These are phyloP conservation scores for Elaeis oleifera DNA, from an alignment of 202 grass and related monocot genomes.

Conservation along the genomic window DNA sequence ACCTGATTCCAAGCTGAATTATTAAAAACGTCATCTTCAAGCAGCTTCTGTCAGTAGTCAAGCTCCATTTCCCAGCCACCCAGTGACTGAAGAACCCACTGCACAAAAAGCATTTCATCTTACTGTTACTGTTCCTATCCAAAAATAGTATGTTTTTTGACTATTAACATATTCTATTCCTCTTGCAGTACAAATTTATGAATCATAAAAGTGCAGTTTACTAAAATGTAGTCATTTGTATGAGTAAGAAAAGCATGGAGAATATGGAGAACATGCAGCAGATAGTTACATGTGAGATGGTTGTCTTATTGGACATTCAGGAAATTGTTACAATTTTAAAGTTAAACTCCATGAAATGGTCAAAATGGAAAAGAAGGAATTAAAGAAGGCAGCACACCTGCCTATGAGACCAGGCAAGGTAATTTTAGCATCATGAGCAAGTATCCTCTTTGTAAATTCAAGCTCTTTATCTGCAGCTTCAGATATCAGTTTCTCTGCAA, in stretches of 20 bases:
- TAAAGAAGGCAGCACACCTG: conserved; percentile 39
- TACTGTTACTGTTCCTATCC: too few relatives aligned
- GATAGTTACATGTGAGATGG: too few relatives aligned
- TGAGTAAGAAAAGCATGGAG: too few relatives aligned
- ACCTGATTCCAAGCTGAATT: conserved; percentile 99
- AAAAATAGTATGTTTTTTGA: too few relatives aligned
- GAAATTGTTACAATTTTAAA: too few relatives aligned
- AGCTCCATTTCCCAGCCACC: conserved; percentile 93
- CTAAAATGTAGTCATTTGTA: too few relatives aligned
- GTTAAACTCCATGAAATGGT: too few relatives aligned
- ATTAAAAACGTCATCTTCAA: conserved; percentile 87
- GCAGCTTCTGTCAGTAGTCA: conserved; percentile 57
- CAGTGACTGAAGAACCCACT: conserved; percentile 90
- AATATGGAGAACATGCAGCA: too few relatives aligned
- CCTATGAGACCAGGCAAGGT: conserved; percentile 97
- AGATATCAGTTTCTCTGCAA: conserved; percentile 81
- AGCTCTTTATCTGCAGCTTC: conserved; percentile 58
- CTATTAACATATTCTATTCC: too few relatives aligned
- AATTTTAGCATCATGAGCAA: conserved; percentile 83
- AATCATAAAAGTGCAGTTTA: too few relatives aligned
- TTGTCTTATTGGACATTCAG: too few relatives aligned
- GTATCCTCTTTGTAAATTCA: conserved; percentile 67
- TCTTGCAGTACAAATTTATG: too few relatives aligned
- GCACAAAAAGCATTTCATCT: conserved; percentile 10
- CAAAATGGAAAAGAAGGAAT: not conserved